Conservation (phyloP, 2,329 filamentous ascomycete genomes). For the Didymella pinodella region DNA sequence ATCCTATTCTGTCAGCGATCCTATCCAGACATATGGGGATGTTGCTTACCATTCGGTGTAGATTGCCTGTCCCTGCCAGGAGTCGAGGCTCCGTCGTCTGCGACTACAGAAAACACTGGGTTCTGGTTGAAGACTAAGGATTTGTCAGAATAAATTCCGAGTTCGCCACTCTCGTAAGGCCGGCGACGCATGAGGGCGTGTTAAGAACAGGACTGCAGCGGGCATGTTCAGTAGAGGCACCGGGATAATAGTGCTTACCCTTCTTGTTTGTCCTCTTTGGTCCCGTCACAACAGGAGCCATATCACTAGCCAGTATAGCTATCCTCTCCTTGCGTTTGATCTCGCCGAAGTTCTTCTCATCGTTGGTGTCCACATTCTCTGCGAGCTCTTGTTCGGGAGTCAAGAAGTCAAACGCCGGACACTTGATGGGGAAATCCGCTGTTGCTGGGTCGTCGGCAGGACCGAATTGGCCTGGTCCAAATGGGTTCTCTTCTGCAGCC, state of each 20-base stretch:
- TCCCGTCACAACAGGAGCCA: slow-evolving; percentile 68
- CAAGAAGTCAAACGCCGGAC: slow-evolving; percentile 72
- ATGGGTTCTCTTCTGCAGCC: slow-evolving; percentile 88
- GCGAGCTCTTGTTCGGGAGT: slow-evolving; percentile 68
- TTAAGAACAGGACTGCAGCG: not conserved
- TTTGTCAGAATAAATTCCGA: slow-evolving; percentile 17
- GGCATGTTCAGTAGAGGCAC: not conserved
- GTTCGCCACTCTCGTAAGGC: not conserved
- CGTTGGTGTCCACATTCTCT: slow-evolving; percentile 78
- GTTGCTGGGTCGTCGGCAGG: slow-evolving; percentile 47
- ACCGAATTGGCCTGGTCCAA: slow-evolving; percentile 66
- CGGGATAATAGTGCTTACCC: slow-evolving; percentile 38
- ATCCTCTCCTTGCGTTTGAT: slow-evolving; percentile 77
- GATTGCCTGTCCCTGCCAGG: slow-evolving; percentile 52
- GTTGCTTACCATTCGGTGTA: slow-evolving; percentile 46
- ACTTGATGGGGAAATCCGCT: slow-evolving; percentile 60
- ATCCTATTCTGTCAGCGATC: slow-evolving; percentile 33
- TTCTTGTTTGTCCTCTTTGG: slow-evolving; percentile 60
- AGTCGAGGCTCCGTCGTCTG: slow-evolving; percentile 51
- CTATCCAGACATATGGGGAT: not conserved
- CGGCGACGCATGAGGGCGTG: too few species aligned
- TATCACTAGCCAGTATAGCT: slow-evolving; percentile 76
- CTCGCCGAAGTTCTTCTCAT: slow-evolving; percentile 74
- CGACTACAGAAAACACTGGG: slow-evolving; percentile 52
- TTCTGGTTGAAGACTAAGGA: slow-evolving; percentile 51